Conservation (phyloP, 1,284 basidiomycete genomes). For the Ceratobasidium sp. region DNA sequence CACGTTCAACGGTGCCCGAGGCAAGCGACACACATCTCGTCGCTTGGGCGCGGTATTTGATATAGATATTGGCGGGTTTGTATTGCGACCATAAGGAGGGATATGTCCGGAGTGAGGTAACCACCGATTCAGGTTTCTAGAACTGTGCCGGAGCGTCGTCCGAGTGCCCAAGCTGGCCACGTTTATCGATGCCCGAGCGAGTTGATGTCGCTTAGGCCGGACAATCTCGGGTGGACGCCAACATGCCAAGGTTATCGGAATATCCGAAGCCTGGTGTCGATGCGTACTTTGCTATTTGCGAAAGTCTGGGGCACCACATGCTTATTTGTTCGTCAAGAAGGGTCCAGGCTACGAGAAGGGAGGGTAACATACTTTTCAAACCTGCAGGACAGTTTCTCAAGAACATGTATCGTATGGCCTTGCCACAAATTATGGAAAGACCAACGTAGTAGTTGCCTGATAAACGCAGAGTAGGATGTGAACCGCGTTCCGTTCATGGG, state of each 20-base stretch:
- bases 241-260: not conserved
- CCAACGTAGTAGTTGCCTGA: too few relatives aligned
- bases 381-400: too few relatives aligned
- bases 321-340: not conserved
- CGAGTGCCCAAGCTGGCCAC: conserved; percentile 5
- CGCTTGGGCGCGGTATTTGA: conserved; percentile 15
- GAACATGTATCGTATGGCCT: not conserved
- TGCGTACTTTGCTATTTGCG: not conserved
- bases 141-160: not conserved
- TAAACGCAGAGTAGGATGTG: too few relatives aligned
- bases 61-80: not conserved
- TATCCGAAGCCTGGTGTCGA: not conserved
- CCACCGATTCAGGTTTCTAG: not conserved
- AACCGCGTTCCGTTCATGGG: not conserved
- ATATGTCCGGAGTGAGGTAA: not conserved
- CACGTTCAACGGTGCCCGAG: conserved; percentile 26
- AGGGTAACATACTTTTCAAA: not conserved
- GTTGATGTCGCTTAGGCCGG: not conserved
- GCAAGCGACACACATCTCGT: not conserved
- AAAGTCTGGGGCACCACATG: not conserved
- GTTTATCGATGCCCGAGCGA: not conserved
- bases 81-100: not conserved
- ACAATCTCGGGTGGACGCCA: not conserved
- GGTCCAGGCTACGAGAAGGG: not conserved
- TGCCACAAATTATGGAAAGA: too few relatives aligned